Evolutionary conservation across 805 yeast species (phyloP).

Genomic region (Pichia cabralensis): DNA sequence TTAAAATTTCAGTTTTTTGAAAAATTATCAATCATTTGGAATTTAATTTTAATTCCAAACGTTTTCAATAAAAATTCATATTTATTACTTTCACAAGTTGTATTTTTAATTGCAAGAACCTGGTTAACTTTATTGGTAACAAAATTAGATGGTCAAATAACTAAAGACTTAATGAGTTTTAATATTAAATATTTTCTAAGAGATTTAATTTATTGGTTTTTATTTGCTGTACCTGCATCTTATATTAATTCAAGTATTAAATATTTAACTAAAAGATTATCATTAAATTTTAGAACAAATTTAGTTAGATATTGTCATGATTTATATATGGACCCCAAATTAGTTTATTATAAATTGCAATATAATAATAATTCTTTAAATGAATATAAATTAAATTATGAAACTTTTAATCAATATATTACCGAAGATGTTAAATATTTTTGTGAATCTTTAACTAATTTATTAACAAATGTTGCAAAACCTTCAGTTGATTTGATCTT

Average conservation of each 20-base stretch:
- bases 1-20: constrained; percentile 53
- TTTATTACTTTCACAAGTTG: constrained; percentile 58
- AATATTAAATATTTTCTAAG: constrained; percentile 63
- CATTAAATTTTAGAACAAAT: constrained; percentile 77
- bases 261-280: constrained; percentile 62
- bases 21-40: constrained; percentile 69
- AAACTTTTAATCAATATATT: constrained; percentile 78
- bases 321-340: constrained; percentile 67
- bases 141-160: constrained; percentile 84
- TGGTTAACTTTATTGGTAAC: constrained; percentile 83
- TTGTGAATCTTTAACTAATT: constrained; percentile 68
- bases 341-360: constrained; percentile 76
- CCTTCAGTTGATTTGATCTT: constrained; percentile 81
- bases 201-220: constrained; percentile 78
- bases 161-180: constrained; percentile 77
- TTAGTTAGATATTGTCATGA: constrained; percentile 84
- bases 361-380: constrained; percentile 36
- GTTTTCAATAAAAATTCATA: constrained; percentile 57
- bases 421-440: constrained; percentile 78
- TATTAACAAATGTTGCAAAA: constrained; percentile 84
- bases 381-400: constrained; percentile 29
- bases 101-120: constrained; percentile 70
- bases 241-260: constrained; percentile 87
- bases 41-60: constrained; percentile 65
- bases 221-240: constrained; percentile 87